Evolutionary conservation across 331 rosid genomes (phyloP), one percentile per base, ranked within the genome.

Genomic region (Pyrus hybrid): DNA sequence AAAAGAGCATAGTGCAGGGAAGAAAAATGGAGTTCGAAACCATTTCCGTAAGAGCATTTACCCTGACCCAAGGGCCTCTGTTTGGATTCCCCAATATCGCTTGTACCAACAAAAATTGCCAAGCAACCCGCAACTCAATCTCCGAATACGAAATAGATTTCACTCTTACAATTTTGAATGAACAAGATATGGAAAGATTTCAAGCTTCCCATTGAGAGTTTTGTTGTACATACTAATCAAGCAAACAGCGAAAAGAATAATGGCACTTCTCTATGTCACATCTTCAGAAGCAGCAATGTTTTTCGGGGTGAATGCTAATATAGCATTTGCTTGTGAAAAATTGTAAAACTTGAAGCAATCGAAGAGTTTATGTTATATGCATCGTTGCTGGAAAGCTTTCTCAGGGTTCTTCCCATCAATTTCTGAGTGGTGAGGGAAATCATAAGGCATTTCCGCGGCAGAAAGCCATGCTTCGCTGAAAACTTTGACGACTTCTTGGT

Each of bases 401-500:
- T 84, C 87, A 2, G 95, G 97, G 85, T 57, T 79, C 75, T 76
- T 80, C 54, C 54, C 75, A 80, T 92, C 96, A 73, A 94, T 87
- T 64, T 82, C 23, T 4, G 92, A 86, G 86, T 92, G 96, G 72
- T 87, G 92, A 75, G 99, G 97, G 82, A 92, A 94, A 84, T 94
- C 99, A 32, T 30, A 69, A 67, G 96, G 97, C 96, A 90, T 79
- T 75, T 80, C 85, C 20, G 57, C 86, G 66, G 95, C 83, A 67
- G 86, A 80, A 79, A 92, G 77, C 83, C 93, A 88, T 17, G 88
- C 84, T 76, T 74, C 89, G 3, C 77, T 72, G 76, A 94, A 85
- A 25, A 86, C 92, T 86, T 82, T 85, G n/a, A 76, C 76, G 58
- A 92, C 88, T 84, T 90, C 93, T 81, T 81, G 80, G 86, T 81